Base-by-base conservation (phyloP, 352 stramenopile genomes). In the Globisporangium cylindrosporum region DNA sequence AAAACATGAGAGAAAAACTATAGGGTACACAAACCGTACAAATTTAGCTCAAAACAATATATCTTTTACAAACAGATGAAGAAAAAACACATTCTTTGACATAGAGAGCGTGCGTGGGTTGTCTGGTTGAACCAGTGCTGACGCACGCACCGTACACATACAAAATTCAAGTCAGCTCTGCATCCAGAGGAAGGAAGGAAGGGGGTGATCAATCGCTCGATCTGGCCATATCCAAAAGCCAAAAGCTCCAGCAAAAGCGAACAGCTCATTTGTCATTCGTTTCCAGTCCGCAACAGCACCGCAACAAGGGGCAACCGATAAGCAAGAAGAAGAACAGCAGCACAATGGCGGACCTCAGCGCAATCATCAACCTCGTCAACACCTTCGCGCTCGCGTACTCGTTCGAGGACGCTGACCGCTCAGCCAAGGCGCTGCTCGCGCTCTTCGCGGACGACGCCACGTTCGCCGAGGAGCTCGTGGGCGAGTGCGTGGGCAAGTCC, bases 291-390 rank as follows among this genome's bases (percentile, higher is more conserved):
- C 56, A 48, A 22, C 15, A 18, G 51, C 34, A 53, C 36, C n/a
- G 9, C 49, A 55, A 18, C 7, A 8, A 56, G 9, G 25, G 25
- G 2, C 25, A 29, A 29, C 25, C 24, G 51, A 25, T 48, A 48
- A 22, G 25, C 36, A 51, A 43, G 24, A 14, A 10, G 9, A 34
- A 66, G 1, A 1, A 59, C 4, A 22, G 34, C 7, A 24, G 61
- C 1, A 71, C 25, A 55, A 94, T 94, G 86, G 75, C 82, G 61
- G 86, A 93, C 58, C 76, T 90, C 66, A 76, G 76, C 29, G 77
- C 87, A 20, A 91, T 95, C 69, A 82, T 92, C 64, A 95, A 93
- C 80, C 79, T 95, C 70, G 81, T 95, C 43, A 95, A 95, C 80
- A 79, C 73, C 62, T 95, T 93, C 64, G 87, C 87, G 70, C 76